Conservation (phyloP, 2,329 filamentous ascomycete species). For the Phyllosticta capitalensis region DNA sequence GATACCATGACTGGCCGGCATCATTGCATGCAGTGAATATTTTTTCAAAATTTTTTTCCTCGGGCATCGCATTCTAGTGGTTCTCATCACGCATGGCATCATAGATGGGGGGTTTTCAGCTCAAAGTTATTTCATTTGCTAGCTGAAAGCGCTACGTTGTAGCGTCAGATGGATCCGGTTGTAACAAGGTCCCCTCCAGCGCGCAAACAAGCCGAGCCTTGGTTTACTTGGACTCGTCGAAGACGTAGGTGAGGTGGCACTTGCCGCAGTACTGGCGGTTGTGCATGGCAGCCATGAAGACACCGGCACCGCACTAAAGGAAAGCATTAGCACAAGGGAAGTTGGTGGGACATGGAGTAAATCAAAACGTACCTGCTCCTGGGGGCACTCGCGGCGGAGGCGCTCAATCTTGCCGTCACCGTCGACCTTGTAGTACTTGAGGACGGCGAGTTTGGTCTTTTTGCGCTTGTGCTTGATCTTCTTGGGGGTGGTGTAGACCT, state of each 20-base stretch:
- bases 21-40: background rate
- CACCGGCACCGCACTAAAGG: slow-evolving; percentile 90
- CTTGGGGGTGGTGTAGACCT: slow-evolving; percentile 99
- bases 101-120: background rate
- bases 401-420: slow-evolving; percentile 99
- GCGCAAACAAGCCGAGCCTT: background rate
- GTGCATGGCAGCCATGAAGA: slow-evolving; percentile 99
- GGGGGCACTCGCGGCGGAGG: slow-evolving; percentile 93
- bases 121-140: background rate
- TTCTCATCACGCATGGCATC: background rate
- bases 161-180: slow-evolving; percentile 4
- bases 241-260: slow-evolving; percentile 63
- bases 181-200: slow-evolving; percentile 1
- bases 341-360: background rate
- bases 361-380: slow-evolving; percentile 62
- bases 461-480: slow-evolving; percentile 99
- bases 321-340: background rate
- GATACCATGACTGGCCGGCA: background rate
- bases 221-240: slow-evolving; percentile 52
- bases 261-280: slow-evolving; percentile 94
- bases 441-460: slow-evolving; percentile 99
- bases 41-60: background rate
- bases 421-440: slow-evolving; percentile 99
- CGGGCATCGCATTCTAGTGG: no score
- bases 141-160: slow-evolving; percentile 2